Evolutionary conservation across 306 rosid genomes (phyloP).

Genomic region (Parietaria judaica): DNA sequence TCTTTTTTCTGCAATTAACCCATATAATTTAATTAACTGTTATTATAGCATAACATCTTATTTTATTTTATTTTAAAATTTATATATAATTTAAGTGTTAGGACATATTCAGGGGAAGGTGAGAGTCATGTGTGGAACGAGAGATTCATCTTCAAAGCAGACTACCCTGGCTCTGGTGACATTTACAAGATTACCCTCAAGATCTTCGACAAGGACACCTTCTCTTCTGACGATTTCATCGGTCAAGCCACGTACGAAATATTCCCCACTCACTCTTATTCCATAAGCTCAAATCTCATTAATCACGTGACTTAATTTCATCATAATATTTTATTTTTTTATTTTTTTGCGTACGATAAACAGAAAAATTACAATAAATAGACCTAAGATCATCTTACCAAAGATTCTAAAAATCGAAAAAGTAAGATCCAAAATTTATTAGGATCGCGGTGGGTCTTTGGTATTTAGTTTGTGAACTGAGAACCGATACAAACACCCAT

Average conservation of each 20-base stretch:
- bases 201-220: slow-evolving; percentile 72
- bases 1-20: too few relatives aligned
- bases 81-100: too few relatives aligned
- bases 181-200: slow-evolving; percentile 55
- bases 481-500: too few relatives aligned
- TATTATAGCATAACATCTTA: too few relatives aligned
- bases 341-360: background rate
- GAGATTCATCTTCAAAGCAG: slow-evolving; percentile 56
- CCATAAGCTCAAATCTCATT: background rate
- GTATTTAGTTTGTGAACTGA: too few relatives aligned
- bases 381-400: too few relatives aligned
- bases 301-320: background rate
- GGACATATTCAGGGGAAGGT: background rate
- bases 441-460: too few relatives aligned
- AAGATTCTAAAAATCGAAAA: too few relatives aligned
- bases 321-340: background rate
- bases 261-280: background rate
- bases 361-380: too few relatives aligned
- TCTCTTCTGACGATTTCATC: slow-evolving; percentile 58
- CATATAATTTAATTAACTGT: too few relatives aligned
- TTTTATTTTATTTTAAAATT: too few relatives aligned
- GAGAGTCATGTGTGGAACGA: slow-evolving; percentile 49
- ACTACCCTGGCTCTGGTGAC: slow-evolving; percentile 71
- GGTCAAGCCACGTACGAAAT: slow-evolving; percentile 67
- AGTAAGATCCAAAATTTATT: too few relatives aligned